Conservation (phyloP, 176 grass and related monocot genomes). For the Aegilops umbellulata region DNA sequence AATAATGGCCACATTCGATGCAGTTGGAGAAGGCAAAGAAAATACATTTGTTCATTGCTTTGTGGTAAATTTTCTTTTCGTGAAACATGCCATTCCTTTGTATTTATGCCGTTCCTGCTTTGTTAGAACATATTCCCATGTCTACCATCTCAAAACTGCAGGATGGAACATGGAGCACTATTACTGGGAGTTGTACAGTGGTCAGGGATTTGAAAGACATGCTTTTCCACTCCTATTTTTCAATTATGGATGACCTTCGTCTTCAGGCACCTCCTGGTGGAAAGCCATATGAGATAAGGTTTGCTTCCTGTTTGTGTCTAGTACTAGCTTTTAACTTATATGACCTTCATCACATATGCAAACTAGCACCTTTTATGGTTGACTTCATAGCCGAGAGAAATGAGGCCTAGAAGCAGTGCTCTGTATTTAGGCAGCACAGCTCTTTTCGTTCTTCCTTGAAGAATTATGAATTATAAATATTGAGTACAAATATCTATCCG, state of each 20-base stretch:
- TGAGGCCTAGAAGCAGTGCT: neutral
- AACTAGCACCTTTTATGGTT: slow-evolving; percentile 1
- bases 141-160: slow-evolving; percentile 30
- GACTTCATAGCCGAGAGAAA: neutral
- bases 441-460: neutral
- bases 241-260: slow-evolving; percentile 83
- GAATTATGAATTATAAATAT: slow-evolving; percentile 18
- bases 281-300: slow-evolving; percentile 89
- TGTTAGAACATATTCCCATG: slow-evolving; percentile 15
- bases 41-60: slow-evolving; percentile 78
- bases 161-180: slow-evolving; percentile 98
- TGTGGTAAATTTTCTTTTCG: slow-evolving; percentile 46
- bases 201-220: slow-evolving; percentile 91
- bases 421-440: slow-evolving; percentile 11
- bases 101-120: neutral
- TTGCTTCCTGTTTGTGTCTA: slow-evolving; percentile 11
- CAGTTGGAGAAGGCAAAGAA: slow-evolving; percentile 93
- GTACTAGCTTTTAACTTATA: slow-evolving; percentile 1
- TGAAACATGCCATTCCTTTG: neutral
- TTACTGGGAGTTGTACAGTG: slow-evolving; percentile 78
- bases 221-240: slow-evolving; percentile 91
- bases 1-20: slow-evolving; percentile 79
- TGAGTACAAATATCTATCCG: neutral
- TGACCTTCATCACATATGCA: slow-evolving; percentile 1
- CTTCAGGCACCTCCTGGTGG: slow-evolving; percentile 59